Conservation (phyloP, 495 filamentous ascomycete species). For the Trichoderma virens region DNA sequence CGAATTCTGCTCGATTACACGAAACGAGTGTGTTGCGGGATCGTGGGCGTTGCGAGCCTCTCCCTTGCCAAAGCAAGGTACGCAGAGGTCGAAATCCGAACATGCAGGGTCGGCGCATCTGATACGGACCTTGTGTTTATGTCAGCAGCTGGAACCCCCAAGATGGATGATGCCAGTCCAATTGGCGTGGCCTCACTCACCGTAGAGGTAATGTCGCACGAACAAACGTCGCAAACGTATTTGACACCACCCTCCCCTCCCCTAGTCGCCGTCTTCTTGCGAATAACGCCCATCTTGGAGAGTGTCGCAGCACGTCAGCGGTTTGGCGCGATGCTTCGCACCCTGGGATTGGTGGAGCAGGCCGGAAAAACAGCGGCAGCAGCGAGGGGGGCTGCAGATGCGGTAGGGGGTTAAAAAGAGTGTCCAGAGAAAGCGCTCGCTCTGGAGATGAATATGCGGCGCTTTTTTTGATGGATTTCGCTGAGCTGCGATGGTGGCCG, state of each 20-base stretch:
- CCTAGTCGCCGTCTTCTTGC: constrained; percentile 85
- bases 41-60: constrained; percentile 71
- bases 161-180: not conserved
- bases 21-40: constrained; percentile 74
- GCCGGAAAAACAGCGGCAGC: constrained; percentile 11
- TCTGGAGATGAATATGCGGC: not conserved
- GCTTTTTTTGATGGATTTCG: constrained; percentile 21
- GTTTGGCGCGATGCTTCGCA: not conserved
- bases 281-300: constrained; percentile 78
- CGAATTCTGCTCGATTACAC: constrained; percentile 96
- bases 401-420: not conserved
- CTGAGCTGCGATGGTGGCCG: not conserved
- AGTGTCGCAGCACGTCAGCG: not conserved
- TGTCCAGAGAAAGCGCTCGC: constrained; percentile 7
- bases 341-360: constrained; percentile 6
- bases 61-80: constrained; percentile 84
- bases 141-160: not conserved
- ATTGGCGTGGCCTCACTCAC: constrained; percentile 45
- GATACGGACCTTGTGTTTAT: constrained; percentile 68
- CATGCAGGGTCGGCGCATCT: constrained; percentile 76
- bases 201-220: constrained; percentile 88
- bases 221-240: constrained; percentile 94
- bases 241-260: constrained; percentile 85
- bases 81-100: constrained; percentile 94
- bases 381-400: not conserved